Conservation (phyloP, 768 basidiomycete genomes). For the Hypholoma sublateritium region DNA sequence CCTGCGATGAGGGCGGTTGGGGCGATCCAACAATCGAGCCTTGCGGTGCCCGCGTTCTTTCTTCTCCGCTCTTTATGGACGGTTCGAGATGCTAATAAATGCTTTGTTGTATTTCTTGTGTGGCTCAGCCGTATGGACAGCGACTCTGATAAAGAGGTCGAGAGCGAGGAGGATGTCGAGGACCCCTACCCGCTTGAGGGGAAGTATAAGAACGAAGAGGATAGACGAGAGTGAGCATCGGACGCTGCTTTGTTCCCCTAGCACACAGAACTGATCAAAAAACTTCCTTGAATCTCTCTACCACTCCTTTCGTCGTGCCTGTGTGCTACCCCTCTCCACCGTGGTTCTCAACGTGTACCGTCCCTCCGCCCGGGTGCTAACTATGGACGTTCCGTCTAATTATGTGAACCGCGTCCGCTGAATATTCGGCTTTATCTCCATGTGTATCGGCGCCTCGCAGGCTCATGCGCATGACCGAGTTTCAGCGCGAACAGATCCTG, state of each 20-base stretch:
- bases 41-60: background rate
- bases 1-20: conserved; percentile 10
- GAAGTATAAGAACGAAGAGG: conserved; percentile 83
- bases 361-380: too few relatives aligned
- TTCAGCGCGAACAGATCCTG: conserved; percentile 87
- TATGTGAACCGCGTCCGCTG: background rate
- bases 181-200: conserved; percentile 91
- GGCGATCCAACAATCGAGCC: background rate
- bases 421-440: background rate
- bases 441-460: conserved; percentile 37
- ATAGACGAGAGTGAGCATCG: conserved; percentile 71
- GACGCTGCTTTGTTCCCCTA: background rate
- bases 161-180: conserved; percentile 45
- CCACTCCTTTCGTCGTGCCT: too few relatives aligned
- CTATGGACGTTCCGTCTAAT: background rate
- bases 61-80: background rate
- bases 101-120: conserved; percentile 9
- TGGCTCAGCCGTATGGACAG: conserved; percentile 35
- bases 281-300: too few relatives aligned
- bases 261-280: conserved; percentile 3
- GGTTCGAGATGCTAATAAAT: background rate
- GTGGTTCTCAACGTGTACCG: too few relatives aligned
- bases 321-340: background rate
- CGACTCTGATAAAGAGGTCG: conserved; percentile 62
- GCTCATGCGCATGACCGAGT: conserved; percentile 76